These are phyloP conservation scores for Mucor lusitanicus DNA, from an alignment of 371 early-diverging fungal genomes.

Conservation along the genomic window DNA sequence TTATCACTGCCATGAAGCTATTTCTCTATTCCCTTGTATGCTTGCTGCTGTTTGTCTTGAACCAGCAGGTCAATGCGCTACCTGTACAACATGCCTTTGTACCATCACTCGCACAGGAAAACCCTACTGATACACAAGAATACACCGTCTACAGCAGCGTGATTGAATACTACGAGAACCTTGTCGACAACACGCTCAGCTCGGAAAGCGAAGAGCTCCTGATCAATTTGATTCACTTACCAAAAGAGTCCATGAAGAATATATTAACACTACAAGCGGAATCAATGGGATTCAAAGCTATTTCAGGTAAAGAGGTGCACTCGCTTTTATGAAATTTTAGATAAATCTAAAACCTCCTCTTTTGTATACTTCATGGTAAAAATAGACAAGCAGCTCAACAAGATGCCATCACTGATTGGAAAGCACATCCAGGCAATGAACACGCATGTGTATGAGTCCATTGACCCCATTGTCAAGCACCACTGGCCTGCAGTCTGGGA, in stretches of 20 bases:
- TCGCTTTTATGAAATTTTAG: not conserved
- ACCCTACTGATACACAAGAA: conserved; percentile 1
- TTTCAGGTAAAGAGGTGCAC: conserved; percentile 18
- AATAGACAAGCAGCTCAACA: conserved; percentile 14
- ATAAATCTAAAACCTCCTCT: conserved; percentile 1
- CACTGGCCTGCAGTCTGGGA: conserved; percentile 18
- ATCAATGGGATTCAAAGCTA: conserved; percentile 8
- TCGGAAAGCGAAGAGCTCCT: conserved; percentile 37
- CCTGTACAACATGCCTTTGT: not conserved
- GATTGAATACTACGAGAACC: conserved; percentile 28
- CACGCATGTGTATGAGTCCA: conserved; percentile 5
- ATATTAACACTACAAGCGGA: conserved; percentile 12
- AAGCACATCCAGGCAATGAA: conserved; percentile 27
- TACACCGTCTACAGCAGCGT: conserved; percentile 1
- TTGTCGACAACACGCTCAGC: conserved; percentile 35
- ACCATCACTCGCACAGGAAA: not conserved
- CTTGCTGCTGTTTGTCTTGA: not conserved
- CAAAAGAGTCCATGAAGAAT: conserved; percentile 1
- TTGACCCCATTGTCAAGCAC: conserved; percentile 9
- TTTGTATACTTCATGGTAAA: not conserved
- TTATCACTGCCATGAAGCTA: not conserved
- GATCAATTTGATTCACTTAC: conserved; percentile 27
- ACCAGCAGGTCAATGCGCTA: not conserved
- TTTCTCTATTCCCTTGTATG: not conserved
- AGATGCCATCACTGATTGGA: conserved; percentile 21